Conservation (phyloP, 257 asterid species). For the Vinca minor region DNA sequence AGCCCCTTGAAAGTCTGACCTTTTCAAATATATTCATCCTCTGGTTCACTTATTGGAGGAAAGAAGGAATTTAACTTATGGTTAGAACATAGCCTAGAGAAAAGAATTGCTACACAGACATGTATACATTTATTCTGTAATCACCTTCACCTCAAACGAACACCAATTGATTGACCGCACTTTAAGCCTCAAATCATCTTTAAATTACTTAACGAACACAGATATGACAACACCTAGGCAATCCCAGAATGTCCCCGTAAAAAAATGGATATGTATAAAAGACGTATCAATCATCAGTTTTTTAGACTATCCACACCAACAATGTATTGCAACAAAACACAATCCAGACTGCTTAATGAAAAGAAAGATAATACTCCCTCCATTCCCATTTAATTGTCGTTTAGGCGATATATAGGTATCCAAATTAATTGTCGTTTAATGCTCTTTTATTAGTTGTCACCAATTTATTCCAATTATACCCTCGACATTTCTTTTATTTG, state of each 20-base stretch:
- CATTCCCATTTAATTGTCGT: too few relatives aligned
- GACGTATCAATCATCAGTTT: background rate
- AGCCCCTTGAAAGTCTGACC: background rate
- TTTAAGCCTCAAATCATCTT: background rate
- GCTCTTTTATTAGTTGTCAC: too few relatives aligned
- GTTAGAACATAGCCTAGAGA: background rate
- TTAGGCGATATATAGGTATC: too few relatives aligned
- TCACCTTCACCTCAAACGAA: background rate
- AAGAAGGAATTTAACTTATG: background rate
- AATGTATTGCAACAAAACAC: background rate
- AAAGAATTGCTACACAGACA: background rate
- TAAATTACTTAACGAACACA: too few relatives aligned
- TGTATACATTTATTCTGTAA: background rate
- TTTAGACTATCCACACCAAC: background rate
- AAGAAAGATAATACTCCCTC: constrained; percentile 7
- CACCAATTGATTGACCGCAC: background rate
- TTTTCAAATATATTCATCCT: background rate
- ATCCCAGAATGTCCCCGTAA: background rate
- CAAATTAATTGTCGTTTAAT: too few relatives aligned
- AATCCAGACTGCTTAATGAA: background rate
- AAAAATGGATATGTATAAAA: background rate
- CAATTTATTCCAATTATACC: too few relatives aligned
- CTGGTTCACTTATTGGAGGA: background rate
- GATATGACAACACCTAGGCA: background rate
- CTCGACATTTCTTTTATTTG: too few relatives aligned